Conservation (phyloP, 352 stramenopile genomes). For the Pythium dissotocum region DNA sequence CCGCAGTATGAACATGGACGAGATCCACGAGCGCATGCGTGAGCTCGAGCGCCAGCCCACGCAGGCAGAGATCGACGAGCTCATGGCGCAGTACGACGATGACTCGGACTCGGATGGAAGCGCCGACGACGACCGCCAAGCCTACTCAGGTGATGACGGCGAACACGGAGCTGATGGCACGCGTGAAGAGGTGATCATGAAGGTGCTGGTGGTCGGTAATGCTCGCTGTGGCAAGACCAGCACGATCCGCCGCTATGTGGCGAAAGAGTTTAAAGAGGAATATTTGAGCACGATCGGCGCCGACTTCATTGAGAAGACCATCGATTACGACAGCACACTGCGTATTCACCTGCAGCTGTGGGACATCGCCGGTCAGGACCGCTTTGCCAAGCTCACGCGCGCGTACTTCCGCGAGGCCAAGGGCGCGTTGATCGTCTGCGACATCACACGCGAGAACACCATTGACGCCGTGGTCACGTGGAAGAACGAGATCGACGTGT, state of each 20-base stretch:
- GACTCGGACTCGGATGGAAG: constrained; percentile 21
- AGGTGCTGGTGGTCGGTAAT: constrained; percentile 87
- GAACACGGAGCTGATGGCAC: constrained; percentile 11
- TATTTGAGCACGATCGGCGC: constrained; percentile 88
- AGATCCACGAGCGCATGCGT: constrained; percentile 48
- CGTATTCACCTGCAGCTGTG: constrained; percentile 81
- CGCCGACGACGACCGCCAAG: constrained; percentile 8
- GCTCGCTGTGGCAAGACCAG: constrained; percentile 89
- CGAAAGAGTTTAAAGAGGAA: constrained; percentile 69
- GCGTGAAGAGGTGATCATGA: constrained; percentile 69
- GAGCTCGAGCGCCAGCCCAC: constrained; percentile 54
- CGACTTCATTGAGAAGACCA: constrained; percentile 84
- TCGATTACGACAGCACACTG: constrained; percentile 58
- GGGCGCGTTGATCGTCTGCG: constrained; percentile 85
- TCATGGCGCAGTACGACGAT: constrained; percentile 58
- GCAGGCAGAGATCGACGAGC: constrained; percentile 59
- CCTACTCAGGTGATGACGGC: constrained; percentile 16
- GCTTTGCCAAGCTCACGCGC: constrained; percentile 87
- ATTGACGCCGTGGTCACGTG: constrained; percentile 83
- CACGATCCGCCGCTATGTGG: constrained; percentile 77
- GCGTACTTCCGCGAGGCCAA: constrained; percentile 84
- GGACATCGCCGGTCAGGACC: constrained; percentile 88
- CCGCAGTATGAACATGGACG: constrained; percentile 39
- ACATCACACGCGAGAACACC: constrained; percentile 85
- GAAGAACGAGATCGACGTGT: constrained; percentile 81